These are phyloP conservation scores for Mallotus repandus DNA, from an alignment of 441 rosid species.

Conservation along the genomic window DNA sequence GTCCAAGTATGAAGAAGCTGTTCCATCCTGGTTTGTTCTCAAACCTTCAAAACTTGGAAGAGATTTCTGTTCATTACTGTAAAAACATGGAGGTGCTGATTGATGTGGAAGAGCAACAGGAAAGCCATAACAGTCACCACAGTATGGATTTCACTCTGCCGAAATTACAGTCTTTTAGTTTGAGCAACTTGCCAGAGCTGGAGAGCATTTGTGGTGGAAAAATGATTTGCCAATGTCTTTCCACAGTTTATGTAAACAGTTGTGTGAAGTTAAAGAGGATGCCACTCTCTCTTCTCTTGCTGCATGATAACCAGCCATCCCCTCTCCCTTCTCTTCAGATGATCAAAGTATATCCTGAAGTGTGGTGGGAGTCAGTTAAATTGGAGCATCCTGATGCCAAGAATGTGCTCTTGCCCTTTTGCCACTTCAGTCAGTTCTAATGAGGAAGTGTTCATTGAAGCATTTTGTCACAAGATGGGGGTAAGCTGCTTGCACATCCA, in stretches of 20 bases:
- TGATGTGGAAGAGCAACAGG: not conserved
- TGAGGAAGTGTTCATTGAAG: too few species aligned
- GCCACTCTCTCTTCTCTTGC: conserved; percentile 15
- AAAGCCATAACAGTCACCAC: too few species aligned
- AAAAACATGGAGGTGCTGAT: conserved; percentile 22
- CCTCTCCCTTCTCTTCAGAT: conserved; percentile 8
- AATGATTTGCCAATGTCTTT: conserved; percentile 18
- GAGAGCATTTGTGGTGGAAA: not conserved
- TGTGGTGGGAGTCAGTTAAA: conserved; percentile 22
- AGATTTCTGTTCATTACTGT: not conserved
- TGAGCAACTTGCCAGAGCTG: conserved; percentile 13
- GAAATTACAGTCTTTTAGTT: not conserved
- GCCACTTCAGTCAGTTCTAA: too few species aligned
- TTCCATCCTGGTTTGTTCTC: conserved; percentile 11
- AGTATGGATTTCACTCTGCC: conserved; percentile 14
- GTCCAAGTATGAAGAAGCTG: conserved; percentile 20
- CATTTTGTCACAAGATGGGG: too few species aligned
- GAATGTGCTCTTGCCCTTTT: conserved; percentile 5
- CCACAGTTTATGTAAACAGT: not conserved
- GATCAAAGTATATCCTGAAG: conserved; percentile 1
- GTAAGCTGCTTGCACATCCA: too few species aligned
- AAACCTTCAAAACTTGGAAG: conserved; percentile 24
- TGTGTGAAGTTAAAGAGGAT: conserved; percentile 26
- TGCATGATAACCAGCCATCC: not conserved
- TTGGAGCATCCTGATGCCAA: conserved; percentile 23